Evolutionary conservation across 2,329 filamentous ascomycete genomes (phyloP).

Genomic region (Periconia sp.): DNA sequence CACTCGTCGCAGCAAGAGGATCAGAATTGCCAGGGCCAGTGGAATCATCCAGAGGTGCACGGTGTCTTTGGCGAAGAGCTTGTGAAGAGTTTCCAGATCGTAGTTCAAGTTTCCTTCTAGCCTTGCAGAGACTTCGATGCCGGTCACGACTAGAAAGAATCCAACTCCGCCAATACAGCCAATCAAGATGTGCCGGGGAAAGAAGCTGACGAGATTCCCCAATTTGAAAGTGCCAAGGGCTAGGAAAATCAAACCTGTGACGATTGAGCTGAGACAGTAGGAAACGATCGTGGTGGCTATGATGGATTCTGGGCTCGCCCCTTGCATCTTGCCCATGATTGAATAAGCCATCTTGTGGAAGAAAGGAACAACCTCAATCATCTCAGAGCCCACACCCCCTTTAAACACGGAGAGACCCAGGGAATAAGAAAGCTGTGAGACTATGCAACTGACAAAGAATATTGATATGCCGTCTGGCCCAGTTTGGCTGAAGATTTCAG

Average conservation of each 20-base stretch:
- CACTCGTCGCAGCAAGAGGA: slow-evolving; percentile 78
- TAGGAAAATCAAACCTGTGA: slow-evolving; percentile 92
- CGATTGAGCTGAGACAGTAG: slow-evolving; percentile 86
- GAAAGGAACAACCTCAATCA: slow-evolving; percentile 98
- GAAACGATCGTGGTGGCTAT: slow-evolving; percentile 93
- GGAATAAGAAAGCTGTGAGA: slow-evolving; percentile 90
- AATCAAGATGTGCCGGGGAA: slow-evolving; percentile 93
- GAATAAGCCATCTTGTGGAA: slow-evolving; percentile 98
- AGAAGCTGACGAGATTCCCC: slow-evolving; percentile 94
- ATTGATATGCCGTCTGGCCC: slow-evolving; percentile 96
- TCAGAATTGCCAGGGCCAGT: slow-evolving; percentile 73
- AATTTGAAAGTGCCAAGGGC: slow-evolving; percentile 85
- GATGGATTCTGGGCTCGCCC: slow-evolving; percentile 81
- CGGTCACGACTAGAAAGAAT: slow-evolving; percentile 90
- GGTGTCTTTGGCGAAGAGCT: slow-evolving; percentile 75
- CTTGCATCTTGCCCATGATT: slow-evolving; percentile 79
- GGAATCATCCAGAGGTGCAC: slow-evolving; percentile 84
- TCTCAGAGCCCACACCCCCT: slow-evolving; percentile 90
- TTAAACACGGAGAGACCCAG: slow-evolving; percentile 83
- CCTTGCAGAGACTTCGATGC: slow-evolving; percentile 89
- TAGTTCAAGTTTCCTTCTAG: slow-evolving; percentile 86
- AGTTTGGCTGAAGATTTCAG: slow-evolving; percentile 81
- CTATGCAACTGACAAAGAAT: slow-evolving; percentile 97
- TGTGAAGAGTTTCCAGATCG: slow-evolving; percentile 74
- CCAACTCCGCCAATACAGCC: slow-evolving; percentile 97